Percentiles rank a stretch among this genome's conserved stretches.
These are phyloP conservation scores for Jackrogersella minutella DNA, from an alignment of 495 filamentous ascomycete genomes.

Conservation along the genomic window DNA sequence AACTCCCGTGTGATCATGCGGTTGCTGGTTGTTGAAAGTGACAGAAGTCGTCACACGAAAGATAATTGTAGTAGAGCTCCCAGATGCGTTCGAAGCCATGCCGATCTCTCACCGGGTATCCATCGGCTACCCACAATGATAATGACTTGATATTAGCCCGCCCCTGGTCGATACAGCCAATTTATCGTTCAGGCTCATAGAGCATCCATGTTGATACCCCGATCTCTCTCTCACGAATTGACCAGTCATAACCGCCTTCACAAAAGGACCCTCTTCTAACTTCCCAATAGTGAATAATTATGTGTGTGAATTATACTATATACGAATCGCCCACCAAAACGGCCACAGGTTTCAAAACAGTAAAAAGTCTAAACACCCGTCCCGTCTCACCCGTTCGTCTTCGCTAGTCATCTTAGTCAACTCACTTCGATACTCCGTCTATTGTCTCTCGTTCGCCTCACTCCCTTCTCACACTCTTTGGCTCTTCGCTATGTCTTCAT, in stretches of 20 bases:
- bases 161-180: constrained; percentile 34
- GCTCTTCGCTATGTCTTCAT: constrained; percentile 26
- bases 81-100: constrained; percentile 15
- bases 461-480: constrained; percentile 8
- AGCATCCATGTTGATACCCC: constrained; percentile 30
- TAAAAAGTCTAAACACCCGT: constrained; percentile 24
- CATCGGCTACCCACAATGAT: constrained; percentile 38
- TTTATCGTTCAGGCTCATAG: constrained; percentile 35
- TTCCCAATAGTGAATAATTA: constrained; percentile 12
- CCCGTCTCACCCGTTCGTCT: constrained; percentile 10
- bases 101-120: constrained; percentile 30
- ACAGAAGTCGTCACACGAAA: constrained; percentile 33
- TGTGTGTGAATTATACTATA: constrained; percentile 20
- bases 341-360: constrained; percentile 2
- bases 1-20: constrained; percentile 25
- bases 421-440: background rate
- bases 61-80: constrained; percentile 18
- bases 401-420: constrained; percentile 33
- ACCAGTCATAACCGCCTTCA: constrained; percentile 37
- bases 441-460: constrained; percentile 14
- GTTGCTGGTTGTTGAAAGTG: constrained; percentile 12
- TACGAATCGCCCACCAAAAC: constrained; percentile 17
- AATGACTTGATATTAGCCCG: constrained; percentile 39
- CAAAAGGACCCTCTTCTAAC: constrained; percentile 19
- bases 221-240: constrained; percentile 31